Conservation (phyloP, 129 eudicot genomes). For the Pittosporum tobira region DNA sequence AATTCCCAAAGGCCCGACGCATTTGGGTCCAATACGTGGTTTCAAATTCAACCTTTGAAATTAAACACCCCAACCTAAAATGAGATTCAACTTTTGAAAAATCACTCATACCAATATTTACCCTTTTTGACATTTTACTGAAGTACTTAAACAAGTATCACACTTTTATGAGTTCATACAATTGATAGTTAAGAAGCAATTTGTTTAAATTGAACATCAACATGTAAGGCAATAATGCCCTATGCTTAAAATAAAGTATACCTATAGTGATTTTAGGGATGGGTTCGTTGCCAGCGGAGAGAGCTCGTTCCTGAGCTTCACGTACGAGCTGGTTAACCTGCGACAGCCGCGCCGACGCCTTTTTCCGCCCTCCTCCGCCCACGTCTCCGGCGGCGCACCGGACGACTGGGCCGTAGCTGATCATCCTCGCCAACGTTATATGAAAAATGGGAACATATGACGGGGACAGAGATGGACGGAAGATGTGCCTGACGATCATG, state of each 20-base stretch:
- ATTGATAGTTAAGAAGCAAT: too few species aligned
- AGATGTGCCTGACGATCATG: slow-evolving; percentile 26
- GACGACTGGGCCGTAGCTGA: slow-evolving; percentile 32
- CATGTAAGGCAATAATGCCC: neutral
- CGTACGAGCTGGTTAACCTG: slow-evolving; percentile 61
- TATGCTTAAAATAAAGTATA: slow-evolving; percentile 12
- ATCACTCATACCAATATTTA: too few species aligned
- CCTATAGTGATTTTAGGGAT: slow-evolving; percentile 71
- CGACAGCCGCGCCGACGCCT: slow-evolving; percentile 62
- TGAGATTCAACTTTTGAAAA: too few species aligned
- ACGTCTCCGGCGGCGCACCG: slow-evolving; percentile 47
- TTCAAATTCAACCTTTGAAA: too few species aligned
- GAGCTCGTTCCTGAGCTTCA: slow-evolving; percentile 67
- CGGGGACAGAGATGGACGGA: slow-evolving; percentile 23
- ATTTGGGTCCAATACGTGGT: too few species aligned
- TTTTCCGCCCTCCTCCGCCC: slow-evolving; percentile 29
- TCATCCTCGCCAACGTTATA: slow-evolving; percentile 10
- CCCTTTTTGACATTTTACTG: too few species aligned
- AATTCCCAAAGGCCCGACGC: too few species aligned
- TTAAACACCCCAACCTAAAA: too few species aligned
- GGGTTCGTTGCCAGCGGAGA: slow-evolving; percentile 51
- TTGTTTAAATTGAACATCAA: neutral
- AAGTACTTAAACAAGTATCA: too few species aligned
- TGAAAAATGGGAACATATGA: slow-evolving; percentile 10
- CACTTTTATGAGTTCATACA: too few species aligned